These are phyloP conservation scores for Daldinia vernicosa DNA, from an alignment of 495 filamentous ascomycete species.

Conservation along the genomic window DNA sequence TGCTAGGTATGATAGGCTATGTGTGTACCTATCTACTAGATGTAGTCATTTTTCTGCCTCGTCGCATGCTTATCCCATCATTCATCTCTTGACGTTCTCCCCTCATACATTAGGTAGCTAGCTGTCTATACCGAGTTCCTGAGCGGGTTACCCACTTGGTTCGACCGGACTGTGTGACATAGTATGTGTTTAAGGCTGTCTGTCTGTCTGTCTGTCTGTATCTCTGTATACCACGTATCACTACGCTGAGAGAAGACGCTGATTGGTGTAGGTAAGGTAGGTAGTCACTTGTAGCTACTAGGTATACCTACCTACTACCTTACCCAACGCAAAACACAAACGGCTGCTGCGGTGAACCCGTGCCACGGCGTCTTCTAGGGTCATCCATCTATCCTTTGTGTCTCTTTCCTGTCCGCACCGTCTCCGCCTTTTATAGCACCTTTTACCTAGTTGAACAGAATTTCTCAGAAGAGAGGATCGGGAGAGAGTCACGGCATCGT, in stretches of 20 bases:
- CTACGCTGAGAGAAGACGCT: slow-evolving; percentile 4
- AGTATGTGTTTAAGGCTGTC: slow-evolving; percentile 20
- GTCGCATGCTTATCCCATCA: background rate
- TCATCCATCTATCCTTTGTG: background rate
- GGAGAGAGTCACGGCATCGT: background rate
- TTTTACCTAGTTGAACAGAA: background rate
- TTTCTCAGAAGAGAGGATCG: background rate
- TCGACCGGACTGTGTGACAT: slow-evolving; percentile 5
- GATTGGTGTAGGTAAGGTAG: background rate
- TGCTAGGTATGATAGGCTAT: too few relatives aligned
- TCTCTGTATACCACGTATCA: background rate
- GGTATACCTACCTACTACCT: background rate
- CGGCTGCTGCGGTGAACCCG: background rate
- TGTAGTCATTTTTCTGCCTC: background rate
- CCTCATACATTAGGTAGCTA: too few relatives aligned
- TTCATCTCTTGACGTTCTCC: background rate
- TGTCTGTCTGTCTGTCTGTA: background rate
- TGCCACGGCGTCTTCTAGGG: background rate
- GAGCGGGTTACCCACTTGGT: slow-evolving; percentile 10
- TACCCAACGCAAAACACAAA: background rate
- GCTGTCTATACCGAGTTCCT: slow-evolving; percentile 15
- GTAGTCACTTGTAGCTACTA: background rate
- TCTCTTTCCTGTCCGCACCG: background rate
- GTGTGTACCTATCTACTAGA: too few relatives aligned
- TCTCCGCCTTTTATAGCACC: background rate